Percentiles rank a stretch among this genome's conserved stretches.
phyloP scores from a whole-genome alignment of 495 filamentous ascomycete genomes.

The Aspergillus indologenus region DNA sequence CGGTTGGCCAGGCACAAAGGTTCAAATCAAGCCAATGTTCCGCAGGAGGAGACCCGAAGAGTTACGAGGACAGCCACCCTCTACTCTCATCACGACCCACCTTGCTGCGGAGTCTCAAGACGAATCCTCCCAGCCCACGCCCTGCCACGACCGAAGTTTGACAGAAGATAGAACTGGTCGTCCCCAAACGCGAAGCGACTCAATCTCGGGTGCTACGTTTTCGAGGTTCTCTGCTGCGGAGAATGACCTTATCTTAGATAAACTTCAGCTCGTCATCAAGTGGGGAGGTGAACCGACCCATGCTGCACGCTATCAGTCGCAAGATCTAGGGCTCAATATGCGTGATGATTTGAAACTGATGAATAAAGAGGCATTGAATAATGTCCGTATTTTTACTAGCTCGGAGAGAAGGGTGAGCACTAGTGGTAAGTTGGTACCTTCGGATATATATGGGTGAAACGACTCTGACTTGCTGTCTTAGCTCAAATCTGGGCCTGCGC shows the following conservation, averaged over 20 bases:
- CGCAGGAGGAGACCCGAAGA: constrained; percentile 70
- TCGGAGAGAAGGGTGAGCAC: constrained; percentile 92
- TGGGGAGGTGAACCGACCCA: constrained; percentile 99
- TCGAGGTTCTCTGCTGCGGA: constrained; percentile 87
- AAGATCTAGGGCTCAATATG: constrained; percentile 92
- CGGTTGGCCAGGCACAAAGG: constrained; percentile 91
- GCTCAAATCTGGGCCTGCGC: constrained; percentile 94
- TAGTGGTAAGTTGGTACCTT: constrained; percentile 54
- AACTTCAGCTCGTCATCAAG: constrained; percentile 95
- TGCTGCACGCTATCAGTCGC: constrained; percentile 90
- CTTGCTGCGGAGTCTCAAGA: constrained; percentile 16
- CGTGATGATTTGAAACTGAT: constrained; percentile 90
- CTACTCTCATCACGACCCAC: constrained; percentile 4
- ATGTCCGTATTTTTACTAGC: constrained; percentile 90
- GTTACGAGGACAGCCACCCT: constrained; percentile 28
- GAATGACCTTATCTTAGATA: constrained; percentile 86
- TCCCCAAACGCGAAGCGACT: constrained; percentile 68
- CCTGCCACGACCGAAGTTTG: constrained; percentile 16
- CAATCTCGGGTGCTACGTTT: constrained; percentile 79
- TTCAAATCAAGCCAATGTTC: constrained; percentile 99
- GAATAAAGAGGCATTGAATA: constrained; percentile 85
- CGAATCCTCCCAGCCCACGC: constrained; percentile 23
- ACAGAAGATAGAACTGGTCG: constrained; percentile 30
- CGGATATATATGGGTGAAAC: not conserved
- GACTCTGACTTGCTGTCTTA: constrained; percentile 26